These are phyloP conservation scores for Rhizoclosmatium globosum DNA, from an alignment of 192 early-diverging fungal species.

Conservation along the genomic window DNA sequence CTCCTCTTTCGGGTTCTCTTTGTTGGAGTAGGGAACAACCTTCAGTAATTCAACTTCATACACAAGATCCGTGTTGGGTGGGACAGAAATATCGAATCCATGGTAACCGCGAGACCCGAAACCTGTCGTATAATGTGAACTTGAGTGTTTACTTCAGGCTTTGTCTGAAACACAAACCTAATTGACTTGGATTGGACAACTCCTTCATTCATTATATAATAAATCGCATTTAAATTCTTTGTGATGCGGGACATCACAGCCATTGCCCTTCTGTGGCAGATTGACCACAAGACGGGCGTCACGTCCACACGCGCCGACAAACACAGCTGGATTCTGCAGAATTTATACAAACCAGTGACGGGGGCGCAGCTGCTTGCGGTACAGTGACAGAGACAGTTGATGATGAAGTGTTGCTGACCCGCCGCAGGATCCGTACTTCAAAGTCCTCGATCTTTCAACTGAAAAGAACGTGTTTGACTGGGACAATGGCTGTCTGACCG, in stretches of 20 bases:
- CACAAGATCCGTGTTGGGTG: neutral
- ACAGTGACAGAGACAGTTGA: neutral
- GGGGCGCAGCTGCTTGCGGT: constrained; percentile 19
- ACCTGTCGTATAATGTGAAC: constrained; percentile 54
- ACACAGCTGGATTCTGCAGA: constrained; percentile 41
- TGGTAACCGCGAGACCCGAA: constrained; percentile 53
- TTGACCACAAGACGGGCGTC: neutral
- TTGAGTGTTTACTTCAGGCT: neutral
- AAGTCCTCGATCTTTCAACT: constrained; percentile 28
- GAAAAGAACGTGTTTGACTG: constrained; percentile 17
- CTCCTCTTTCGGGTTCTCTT: neutral
- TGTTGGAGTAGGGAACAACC: neutral
- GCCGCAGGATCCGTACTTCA: constrained; percentile 29
- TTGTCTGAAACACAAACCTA: constrained; percentile 37
- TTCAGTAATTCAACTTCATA: neutral
- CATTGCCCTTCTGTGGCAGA: constrained; percentile 26
- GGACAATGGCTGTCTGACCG: neutral
- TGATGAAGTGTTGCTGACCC: neutral
- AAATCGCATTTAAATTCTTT: neutral
- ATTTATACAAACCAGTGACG: constrained; percentile 33
- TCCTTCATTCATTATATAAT: too few relatives aligned
- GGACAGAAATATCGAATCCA: neutral
- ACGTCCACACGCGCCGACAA: constrained; percentile 42
- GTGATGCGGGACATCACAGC: constrained; percentile 16
- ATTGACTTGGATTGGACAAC: constrained; percentile 71